Evolutionary conservation across 345 rosid species (phyloP).

Genomic region (Excoecaria agallocha): DNA sequence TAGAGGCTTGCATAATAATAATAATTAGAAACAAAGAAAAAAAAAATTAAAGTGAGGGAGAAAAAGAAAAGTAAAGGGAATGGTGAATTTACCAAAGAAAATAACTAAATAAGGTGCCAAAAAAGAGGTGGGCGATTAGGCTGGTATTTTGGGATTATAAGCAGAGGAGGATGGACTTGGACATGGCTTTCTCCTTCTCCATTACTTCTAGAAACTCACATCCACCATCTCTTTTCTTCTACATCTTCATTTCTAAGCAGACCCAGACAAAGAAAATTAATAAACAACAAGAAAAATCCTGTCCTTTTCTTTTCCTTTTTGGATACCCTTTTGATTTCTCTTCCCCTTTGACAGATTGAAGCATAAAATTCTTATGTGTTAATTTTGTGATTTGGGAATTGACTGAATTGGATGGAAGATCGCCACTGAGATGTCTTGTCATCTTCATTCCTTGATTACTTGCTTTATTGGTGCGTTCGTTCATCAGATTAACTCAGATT

Average conservation of each 20-base stretch:
- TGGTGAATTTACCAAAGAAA: neutral
- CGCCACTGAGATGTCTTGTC: slow-evolving; percentile 39
- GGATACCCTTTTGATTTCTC: neutral
- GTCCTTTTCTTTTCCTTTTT: neutral
- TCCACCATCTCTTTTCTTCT: slow-evolving; percentile 1
- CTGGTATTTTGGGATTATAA: slow-evolving; percentile 19
- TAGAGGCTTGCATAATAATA: too few relatives aligned
- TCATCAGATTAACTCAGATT: slow-evolving; percentile 3
- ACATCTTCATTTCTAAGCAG: slow-evolving; percentile 1
- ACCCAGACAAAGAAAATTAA: neutral
- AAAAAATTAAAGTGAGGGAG: neutral
- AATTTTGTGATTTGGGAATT: slow-evolving; percentile 15
- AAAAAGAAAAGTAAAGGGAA: neutral
- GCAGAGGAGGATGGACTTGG: neutral
- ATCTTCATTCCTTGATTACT: slow-evolving; percentile 25
- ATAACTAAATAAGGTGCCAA: neutral
- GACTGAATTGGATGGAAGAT: slow-evolving; percentile 26
- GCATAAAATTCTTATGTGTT: neutral
- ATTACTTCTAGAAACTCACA: neutral
- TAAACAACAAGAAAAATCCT: too few relatives aligned
- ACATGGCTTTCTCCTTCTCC: neutral
- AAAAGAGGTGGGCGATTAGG: slow-evolving; percentile 3
- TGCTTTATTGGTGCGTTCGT: slow-evolving; percentile 34
- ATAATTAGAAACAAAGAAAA: neutral
- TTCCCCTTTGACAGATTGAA: neutral